A percentile compares a stretch with the other conserved stretches of the same genome.
phyloP scores from a whole-genome alignment of 768 basidiomycete species.

The Pleurotus salmoneostramineus region DNA sequence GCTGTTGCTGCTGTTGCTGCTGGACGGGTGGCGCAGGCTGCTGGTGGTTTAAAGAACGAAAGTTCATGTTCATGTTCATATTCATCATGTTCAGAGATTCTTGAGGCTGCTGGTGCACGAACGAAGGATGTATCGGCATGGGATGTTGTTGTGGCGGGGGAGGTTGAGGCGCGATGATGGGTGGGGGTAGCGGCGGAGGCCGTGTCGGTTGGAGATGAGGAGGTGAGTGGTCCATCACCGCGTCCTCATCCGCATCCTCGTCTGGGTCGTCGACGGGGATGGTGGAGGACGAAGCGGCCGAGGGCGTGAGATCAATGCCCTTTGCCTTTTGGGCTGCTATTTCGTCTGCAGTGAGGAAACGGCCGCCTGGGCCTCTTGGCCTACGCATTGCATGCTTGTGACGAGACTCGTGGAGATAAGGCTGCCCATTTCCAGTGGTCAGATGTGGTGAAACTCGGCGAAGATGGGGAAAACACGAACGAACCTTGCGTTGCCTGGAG shows the following conservation, averaged over 20 bases:
- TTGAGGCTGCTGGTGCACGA: constrained; percentile 14
- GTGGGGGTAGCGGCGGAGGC: constrained; percentile 15
- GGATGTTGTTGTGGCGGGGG: neutral
- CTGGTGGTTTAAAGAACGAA: constrained; percentile 14
- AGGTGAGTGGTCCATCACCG: constrained; percentile 18
- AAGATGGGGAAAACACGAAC: constrained; percentile 8
- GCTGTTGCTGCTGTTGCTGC: constrained; percentile 17
- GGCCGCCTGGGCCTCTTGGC: constrained; percentile 93
- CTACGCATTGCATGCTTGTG: constrained; percentile 98
- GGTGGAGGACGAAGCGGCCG: constrained; percentile 15
- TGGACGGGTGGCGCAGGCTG: constrained; percentile 12
- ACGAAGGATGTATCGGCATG: constrained; percentile 14
- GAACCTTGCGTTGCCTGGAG: constrained; percentile 88
- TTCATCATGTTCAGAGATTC: constrained; percentile 23
- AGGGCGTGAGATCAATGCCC: constrained; percentile 23
- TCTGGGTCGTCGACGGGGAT: constrained; percentile 20
- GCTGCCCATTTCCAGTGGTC: constrained; percentile 39
- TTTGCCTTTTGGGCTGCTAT: constrained; percentile 76
- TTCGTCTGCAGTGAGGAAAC: constrained; percentile 96
- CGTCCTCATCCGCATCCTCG: constrained; percentile 33
- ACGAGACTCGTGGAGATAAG: constrained; percentile 96
- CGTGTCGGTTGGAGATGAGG: constrained; percentile 11
- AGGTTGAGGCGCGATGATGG: constrained; percentile 15
- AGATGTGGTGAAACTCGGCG: constrained; percentile 8
- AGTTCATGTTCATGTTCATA: constrained; percentile 21